Conservation (phyloP, 202 grass and related monocot genomes). For the Schoenoplectus tabernaemontani region DNA sequence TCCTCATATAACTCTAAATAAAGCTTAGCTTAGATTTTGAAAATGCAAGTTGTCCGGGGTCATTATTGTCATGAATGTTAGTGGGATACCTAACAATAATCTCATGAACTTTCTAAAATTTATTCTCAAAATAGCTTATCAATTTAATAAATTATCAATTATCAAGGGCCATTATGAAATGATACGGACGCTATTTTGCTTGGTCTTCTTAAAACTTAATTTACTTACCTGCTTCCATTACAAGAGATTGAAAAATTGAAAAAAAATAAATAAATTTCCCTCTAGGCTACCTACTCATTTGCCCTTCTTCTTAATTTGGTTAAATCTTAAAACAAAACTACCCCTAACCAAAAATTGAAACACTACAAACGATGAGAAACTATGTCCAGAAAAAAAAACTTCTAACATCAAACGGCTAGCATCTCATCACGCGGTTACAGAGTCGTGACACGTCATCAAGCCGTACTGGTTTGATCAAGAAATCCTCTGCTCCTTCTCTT, state of each 20-base stretch:
- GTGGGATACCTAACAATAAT: neutral
- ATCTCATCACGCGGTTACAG: slow-evolving; percentile 52
- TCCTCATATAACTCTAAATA: no score
- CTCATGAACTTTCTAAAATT: neutral
- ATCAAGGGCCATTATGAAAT: neutral
- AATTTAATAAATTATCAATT: no score
- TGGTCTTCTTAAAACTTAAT: neutral
- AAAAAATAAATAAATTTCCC: neutral
- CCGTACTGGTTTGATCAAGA: slow-evolving; percentile 76
- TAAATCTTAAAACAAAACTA: neutral
- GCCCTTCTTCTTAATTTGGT: neutral
- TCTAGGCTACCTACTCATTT: slow-evolving; percentile 26
- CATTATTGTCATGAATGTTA: neutral
- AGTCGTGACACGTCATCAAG: slow-evolving; percentile 59
- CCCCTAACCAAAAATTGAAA: slow-evolving; percentile 2
- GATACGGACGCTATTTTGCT: neutral
- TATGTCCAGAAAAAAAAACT: slow-evolving; percentile 43
- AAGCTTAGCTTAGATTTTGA: neutral
- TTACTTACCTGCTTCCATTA: slow-evolving; percentile 7
- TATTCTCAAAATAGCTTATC: neutral
- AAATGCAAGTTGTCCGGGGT: neutral
- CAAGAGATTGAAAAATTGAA: neutral
- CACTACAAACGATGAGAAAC: neutral
- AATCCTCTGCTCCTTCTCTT: slow-evolving; percentile 74
- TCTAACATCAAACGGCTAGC: slow-evolving; percentile 8